A percentile compares a stretch with the other conserved stretches of the same genome.
Conservation (phyloP, 176 grass and related monocot genomes). For the Zea luxurians region DNA sequence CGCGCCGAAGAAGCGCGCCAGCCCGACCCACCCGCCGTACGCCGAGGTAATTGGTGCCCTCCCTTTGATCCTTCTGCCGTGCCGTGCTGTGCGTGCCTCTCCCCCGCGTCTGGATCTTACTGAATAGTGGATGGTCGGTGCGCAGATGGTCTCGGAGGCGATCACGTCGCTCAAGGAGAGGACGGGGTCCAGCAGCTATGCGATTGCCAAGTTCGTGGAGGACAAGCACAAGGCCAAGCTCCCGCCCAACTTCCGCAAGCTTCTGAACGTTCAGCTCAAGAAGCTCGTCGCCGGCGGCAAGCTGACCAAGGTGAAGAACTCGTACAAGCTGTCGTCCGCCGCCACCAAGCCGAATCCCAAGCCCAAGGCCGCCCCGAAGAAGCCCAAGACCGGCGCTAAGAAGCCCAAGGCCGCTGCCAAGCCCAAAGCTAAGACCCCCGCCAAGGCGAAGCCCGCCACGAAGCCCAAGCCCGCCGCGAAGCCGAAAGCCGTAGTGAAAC, state of each 20-base stretch:
- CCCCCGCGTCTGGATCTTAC: slow-evolving; percentile 23
- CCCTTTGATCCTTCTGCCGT: not conserved
- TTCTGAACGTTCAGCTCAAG: slow-evolving; percentile 56
- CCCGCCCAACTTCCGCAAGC: slow-evolving; percentile 58
- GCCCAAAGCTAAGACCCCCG: slow-evolving; percentile 8
- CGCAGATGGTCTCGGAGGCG: slow-evolving; percentile 75
- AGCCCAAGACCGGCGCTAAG: not conserved
- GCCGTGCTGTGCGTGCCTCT: no score
- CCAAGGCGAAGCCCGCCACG: not conserved
- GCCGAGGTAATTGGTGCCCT: slow-evolving; percentile 44
- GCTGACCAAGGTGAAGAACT: slow-evolving; percentile 70
- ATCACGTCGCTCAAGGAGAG: slow-evolving; percentile 65
- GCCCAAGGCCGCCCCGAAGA: not conserved
- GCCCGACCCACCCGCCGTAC: slow-evolving; percentile 67
- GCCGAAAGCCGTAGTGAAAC: not conserved
- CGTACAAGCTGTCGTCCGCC: slow-evolving; percentile 52
- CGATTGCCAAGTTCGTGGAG: slow-evolving; percentile 72
- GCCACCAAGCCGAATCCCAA: slow-evolving; percentile 36
- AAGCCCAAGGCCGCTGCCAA: slow-evolving; percentile 22
- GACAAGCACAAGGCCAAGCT: slow-evolving; percentile 66
- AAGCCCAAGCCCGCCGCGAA: not conserved
- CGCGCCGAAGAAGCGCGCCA: slow-evolving; percentile 42
- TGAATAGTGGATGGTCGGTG: not conserved
- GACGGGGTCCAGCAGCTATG: slow-evolving; percentile 61
- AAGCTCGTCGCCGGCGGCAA: slow-evolving; percentile 64